phyloP scores from a whole-genome alignment of 768 basidiomycete species.

The Leccinellum luteum region DNA sequence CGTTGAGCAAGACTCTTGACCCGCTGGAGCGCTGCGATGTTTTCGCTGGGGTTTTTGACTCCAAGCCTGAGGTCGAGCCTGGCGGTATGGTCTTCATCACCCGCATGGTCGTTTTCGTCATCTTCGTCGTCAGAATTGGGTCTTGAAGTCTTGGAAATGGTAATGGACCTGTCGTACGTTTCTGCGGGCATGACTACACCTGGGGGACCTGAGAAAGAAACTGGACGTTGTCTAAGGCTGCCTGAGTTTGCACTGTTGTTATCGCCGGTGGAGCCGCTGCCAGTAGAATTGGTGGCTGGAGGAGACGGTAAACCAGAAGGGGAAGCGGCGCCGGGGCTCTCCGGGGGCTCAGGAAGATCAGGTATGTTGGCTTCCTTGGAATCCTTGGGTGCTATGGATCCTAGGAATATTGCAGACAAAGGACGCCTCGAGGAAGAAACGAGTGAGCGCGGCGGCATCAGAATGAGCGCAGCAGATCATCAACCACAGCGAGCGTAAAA shows the following conservation, averaged over 20 bases:
- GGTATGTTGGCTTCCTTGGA: constrained; percentile 45
- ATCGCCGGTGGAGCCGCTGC: constrained; percentile 73
- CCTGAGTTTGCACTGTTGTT: constrained; percentile 43
- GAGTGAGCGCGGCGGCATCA: constrained; percentile 52
- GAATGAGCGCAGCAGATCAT: constrained; percentile 26
- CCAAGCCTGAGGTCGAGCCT: constrained; percentile 40
- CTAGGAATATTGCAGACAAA: constrained; percentile 61
- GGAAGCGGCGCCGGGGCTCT: constrained; percentile 53
- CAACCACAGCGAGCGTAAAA: constrained; percentile 20
- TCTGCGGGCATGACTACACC: constrained; percentile 41
- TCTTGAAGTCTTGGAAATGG: constrained; percentile 28
- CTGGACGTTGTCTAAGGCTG: constrained; percentile 37
- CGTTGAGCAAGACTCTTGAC: constrained; percentile 69
- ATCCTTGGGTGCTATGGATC: constrained; percentile 41
- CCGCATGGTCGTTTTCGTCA: constrained; percentile 46
- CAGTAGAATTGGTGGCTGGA: constrained; percentile 82
- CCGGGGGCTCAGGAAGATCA: constrained; percentile 66
- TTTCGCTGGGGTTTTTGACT: constrained; percentile 46
- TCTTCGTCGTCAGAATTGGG: constrained; percentile 44
- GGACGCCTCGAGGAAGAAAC: constrained; percentile 46
- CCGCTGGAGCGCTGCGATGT: constrained; percentile 58
- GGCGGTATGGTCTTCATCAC: constrained; percentile 66
- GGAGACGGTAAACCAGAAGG: constrained; percentile 77
- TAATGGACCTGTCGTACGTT: constrained; percentile 34
- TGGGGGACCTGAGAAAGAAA: constrained; percentile 26